Conservation (phyloP, 192 early-diverging fungal genomes). For the Podila epicladia region DNA sequence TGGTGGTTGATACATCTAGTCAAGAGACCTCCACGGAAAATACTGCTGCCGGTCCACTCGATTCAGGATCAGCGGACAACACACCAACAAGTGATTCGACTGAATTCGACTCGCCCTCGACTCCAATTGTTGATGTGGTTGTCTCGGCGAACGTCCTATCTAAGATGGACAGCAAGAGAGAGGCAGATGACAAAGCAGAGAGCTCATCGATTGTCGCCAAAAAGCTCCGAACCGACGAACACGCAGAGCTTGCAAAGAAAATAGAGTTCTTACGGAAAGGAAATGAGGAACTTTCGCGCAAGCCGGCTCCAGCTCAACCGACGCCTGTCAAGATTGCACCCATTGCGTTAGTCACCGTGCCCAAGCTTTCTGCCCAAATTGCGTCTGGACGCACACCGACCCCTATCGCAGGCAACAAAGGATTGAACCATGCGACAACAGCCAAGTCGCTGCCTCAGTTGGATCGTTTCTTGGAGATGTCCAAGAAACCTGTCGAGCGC, state of each 20-base stretch:
- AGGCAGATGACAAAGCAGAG: not conserved
- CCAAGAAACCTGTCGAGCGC: not conserved
- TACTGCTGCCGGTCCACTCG: no score
- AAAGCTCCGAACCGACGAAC: not conserved
- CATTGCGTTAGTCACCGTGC: no score
- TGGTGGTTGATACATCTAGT: no score
- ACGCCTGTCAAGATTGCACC: not conserved
- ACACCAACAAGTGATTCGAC: no score
- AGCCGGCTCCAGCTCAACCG: not conserved
- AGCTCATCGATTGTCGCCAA: not conserved
- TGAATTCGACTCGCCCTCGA: no score
- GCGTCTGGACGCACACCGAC: no score
- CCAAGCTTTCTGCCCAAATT: no score
- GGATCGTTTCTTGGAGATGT: not conserved
- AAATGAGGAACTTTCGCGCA: not conserved
- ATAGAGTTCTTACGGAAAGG: not conserved
- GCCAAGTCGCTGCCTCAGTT: not conserved
- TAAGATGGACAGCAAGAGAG: not conserved
- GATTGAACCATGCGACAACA: not conserved
- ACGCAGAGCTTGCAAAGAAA: not conserved
- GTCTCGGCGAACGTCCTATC: no score
- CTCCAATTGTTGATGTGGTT: no score
- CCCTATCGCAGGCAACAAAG: not conserved
- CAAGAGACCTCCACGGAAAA: no score
- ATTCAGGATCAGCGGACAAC: no score